A percentile compares a stretch with the other conserved stretches of the same genome.
phyloP scores from a whole-genome alignment of 768 basidiomycete genomes.

The Ramaria sp. region DNA sequence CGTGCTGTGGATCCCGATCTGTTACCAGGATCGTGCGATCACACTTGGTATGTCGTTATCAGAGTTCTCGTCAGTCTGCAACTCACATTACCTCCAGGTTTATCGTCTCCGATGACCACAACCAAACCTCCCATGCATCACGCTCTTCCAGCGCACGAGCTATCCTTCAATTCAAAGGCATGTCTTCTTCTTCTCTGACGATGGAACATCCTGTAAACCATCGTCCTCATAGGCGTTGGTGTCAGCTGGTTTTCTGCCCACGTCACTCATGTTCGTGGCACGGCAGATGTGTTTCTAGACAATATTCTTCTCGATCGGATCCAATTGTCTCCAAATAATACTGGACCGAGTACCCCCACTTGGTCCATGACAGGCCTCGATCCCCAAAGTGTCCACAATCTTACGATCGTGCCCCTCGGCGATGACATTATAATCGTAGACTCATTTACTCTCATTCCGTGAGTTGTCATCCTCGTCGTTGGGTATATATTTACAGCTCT shows the following conservation, averaged over 20 bases:
- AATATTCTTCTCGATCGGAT: not conserved
- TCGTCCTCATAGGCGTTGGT: not conserved
- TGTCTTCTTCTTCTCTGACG: not conserved
- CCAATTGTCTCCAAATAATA: not conserved
- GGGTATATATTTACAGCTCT: not conserved
- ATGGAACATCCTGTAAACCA: not conserved
- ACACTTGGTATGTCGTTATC: not conserved
- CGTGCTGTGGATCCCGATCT: not conserved
- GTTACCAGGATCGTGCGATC: not conserved
- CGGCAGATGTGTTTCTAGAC: conserved; percentile 1
- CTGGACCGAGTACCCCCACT: not conserved
- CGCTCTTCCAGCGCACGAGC: not conserved
- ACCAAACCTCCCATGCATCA: not conserved
- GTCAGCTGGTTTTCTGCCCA: not conserved
- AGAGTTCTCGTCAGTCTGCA: not conserved
- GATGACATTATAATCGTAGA: not conserved
- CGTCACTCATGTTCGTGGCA: not conserved
- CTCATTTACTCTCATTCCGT: not conserved
- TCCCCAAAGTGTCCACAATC: not conserved
- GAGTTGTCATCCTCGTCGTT: not conserved
- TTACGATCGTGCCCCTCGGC: not conserved
- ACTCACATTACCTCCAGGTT: not conserved
- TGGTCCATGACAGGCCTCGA: not conserved
- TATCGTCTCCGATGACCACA: not conserved
- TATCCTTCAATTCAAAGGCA: not conserved